Evolutionary conservation across 108 stramenopile species (phyloP), one percentile per base, ranked within the genome.

Genomic region (Skeletonema grethae): DNA sequence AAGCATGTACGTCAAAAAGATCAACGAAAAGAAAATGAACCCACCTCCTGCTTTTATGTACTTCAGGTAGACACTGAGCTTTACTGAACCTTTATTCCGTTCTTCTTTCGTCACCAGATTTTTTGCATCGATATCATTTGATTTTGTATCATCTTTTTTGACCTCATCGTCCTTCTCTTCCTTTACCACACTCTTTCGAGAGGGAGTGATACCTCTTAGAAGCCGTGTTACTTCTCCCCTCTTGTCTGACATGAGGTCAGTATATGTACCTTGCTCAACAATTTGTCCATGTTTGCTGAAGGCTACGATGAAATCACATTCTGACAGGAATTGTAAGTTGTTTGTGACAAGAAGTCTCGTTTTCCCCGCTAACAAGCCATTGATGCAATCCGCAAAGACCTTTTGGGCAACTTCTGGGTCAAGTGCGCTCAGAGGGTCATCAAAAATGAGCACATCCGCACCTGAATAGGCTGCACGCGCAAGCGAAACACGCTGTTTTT

Each of bases 301-400:
- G 0, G 91, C 93, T 25, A 96, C 67, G 16, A 96, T 77, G 11
- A 67, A 65, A 63, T 95, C 95, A 69, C 92, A 93, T n/a, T 80
- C 72, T 38, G 61, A 28, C 9, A 93, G 41, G 59, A 87, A 90
- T 61, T 89, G 89, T n/a, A 93, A 64, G 70, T 94, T 91, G 74
- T 99, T 95, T 9, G 98, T 98, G 6, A 96, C 96, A 18, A 99
- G 69, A 12, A 99, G 59, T 16, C 93, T 74, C 2, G 97, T 98
- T 72, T 94, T 95, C 5, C 84, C 83, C 58, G 66, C 67, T 67
- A 95, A 63, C 8, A 84, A 62, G 5, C 69, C 82, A 22, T 85
- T 56, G 57, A 95, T 93, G 69, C 91, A 91, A 18, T 93, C 86
- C 15, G 83, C 78, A 67, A 96, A 96, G 8, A 96, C 64, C 20